These are phyloP conservation scores for Lactarius tabidus DNA, from an alignment of 768 basidiomycete genomes.

Conservation along the genomic window DNA sequence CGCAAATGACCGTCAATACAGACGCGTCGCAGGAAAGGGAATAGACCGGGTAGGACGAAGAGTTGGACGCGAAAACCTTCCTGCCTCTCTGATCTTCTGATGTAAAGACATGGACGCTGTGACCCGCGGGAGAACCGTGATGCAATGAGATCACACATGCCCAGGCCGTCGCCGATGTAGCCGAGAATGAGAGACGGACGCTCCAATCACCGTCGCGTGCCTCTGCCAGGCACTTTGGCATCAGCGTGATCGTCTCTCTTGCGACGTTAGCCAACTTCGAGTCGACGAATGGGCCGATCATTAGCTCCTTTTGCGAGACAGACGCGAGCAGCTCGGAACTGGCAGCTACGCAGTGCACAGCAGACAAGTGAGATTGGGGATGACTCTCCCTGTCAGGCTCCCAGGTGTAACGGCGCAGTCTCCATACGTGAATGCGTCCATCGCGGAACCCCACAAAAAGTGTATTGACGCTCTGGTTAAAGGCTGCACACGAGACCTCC, in stretches of 20 bases:
- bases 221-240: slow-evolving; percentile 9
- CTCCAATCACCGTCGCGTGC: not conserved
- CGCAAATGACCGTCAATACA: slow-evolving; percentile 13
- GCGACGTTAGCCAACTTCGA: not conserved
- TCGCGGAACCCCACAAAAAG: slow-evolving; percentile 13
- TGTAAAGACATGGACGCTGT: slow-evolving; percentile 11
- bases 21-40: slow-evolving; percentile 14
- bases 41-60: slow-evolving; percentile 9
- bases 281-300: slow-evolving; percentile 13
- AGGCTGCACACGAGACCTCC: slow-evolving; percentile 10
- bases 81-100: slow-evolving; percentile 6
- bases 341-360: slow-evolving; percentile 9
- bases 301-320: slow-evolving; percentile 11
- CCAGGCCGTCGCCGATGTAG: slow-evolving; percentile 9
- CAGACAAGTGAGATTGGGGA: slow-evolving; percentile 11
- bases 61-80: slow-evolving; percentile 11
- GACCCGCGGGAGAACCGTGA: not conserved
- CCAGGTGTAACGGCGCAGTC: slow-evolving; percentile 5
- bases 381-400: slow-evolving; percentile 6
- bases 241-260: slow-evolving; percentile 10
- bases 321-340: slow-evolving; percentile 11
- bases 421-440: slow-evolving; percentile 18
- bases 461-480: slow-evolving; percentile 3
- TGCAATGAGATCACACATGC: slow-evolving; percentile 6
- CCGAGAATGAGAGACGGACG: slow-evolving; percentile 6